These are phyloP conservation scores for Flaveria ramosissima DNA, from an alignment of 129 eudicot species.

Conservation along the genomic window DNA sequence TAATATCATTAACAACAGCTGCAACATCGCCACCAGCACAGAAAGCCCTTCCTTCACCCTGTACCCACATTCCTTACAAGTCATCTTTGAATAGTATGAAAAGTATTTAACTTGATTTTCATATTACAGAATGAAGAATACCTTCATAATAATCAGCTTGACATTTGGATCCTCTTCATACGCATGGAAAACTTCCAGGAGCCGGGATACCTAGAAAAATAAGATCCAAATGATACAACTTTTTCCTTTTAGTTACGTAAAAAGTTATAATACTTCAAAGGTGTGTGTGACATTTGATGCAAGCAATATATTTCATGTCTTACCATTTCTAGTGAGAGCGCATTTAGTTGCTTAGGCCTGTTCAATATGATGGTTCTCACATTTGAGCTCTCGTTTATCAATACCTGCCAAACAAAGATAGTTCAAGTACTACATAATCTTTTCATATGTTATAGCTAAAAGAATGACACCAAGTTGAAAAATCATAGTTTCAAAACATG, in stretches of 20 bases:
- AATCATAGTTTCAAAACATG: too few relatives aligned
- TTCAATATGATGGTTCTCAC: slow-evolving; percentile 57
- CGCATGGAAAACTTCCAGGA: slow-evolving; percentile 68
- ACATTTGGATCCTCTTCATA: slow-evolving; percentile 64
- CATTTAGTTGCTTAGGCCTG: slow-evolving; percentile 90
- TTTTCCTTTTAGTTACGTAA: not conserved
- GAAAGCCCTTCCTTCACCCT: slow-evolving; percentile 95
- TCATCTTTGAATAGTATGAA: not conserved
- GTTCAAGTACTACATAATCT: not conserved
- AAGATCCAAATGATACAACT: not conserved
- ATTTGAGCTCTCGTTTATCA: slow-evolving; percentile 57
- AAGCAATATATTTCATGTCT: slow-evolving; percentile 12
- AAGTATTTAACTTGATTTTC: not conserved
- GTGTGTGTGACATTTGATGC: not conserved
- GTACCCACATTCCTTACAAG: slow-evolving; percentile 10
- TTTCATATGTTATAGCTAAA: slow-evolving; percentile 9
- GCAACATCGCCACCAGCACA: slow-evolving; percentile 99
- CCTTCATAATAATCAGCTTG: slow-evolving; percentile 81
- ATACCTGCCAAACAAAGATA: slow-evolving; percentile 48
- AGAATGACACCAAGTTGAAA: not conserved
- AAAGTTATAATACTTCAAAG: not conserved
- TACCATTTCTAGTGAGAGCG: slow-evolving; percentile 73
- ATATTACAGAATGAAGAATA: not conserved
- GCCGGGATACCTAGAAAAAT: slow-evolving; percentile 56
- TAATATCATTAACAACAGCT: slow-evolving; percentile 64